Evolutionary conservation across 108 stramenopile genomes (phyloP).

Genomic region (Cyclotella distinguenda): DNA sequence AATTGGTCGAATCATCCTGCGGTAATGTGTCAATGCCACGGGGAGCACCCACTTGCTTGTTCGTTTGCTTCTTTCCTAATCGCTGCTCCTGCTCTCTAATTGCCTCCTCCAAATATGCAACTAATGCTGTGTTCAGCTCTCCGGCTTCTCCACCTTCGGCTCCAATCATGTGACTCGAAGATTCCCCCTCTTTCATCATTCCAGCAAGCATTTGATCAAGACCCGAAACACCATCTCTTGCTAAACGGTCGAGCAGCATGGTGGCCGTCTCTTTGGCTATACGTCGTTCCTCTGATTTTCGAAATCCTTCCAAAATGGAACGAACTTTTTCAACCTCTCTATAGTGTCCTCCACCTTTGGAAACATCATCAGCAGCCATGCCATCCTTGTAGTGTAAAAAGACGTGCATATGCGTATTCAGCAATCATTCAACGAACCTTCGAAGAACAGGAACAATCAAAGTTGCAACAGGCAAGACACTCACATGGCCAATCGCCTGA

Average conservation of each 20-base stretch:
- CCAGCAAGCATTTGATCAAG: conserved; percentile 70
- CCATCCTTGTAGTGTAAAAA: conserved; percentile 57
- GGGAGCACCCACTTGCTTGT: neutral
- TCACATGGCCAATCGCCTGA: conserved; percentile 69
- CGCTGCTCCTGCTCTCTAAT: conserved; percentile 80
- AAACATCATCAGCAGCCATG: conserved; percentile 64
- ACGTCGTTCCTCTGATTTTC: conserved; percentile 76
- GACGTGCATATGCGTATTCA: too few species aligned
- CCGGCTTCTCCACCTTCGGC: conserved; percentile 56
- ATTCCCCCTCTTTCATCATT: conserved; percentile 65
- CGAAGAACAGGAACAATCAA: too few species aligned
- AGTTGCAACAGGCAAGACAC: neutral
- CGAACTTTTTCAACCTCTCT: conserved; percentile 74
- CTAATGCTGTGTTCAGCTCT: conserved; percentile 75
- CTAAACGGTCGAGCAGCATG: conserved; percentile 74
- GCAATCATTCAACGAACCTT: too few species aligned
- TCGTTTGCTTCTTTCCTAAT: conserved; percentile 47
- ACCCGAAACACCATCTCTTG: conserved; percentile 73
- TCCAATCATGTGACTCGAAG: conserved; percentile 18
- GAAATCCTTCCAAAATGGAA: conserved; percentile 79
- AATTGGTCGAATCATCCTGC: conserved; percentile 42
- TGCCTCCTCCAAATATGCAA: conserved; percentile 77
- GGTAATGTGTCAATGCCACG: neutral
- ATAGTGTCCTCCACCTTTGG: conserved; percentile 85
- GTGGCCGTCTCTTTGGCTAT: conserved; percentile 75